These are phyloP conservation scores for Cladochytrium tenue DNA, from an alignment of 371 early-diverging fungal species.

Conservation along the genomic window DNA sequence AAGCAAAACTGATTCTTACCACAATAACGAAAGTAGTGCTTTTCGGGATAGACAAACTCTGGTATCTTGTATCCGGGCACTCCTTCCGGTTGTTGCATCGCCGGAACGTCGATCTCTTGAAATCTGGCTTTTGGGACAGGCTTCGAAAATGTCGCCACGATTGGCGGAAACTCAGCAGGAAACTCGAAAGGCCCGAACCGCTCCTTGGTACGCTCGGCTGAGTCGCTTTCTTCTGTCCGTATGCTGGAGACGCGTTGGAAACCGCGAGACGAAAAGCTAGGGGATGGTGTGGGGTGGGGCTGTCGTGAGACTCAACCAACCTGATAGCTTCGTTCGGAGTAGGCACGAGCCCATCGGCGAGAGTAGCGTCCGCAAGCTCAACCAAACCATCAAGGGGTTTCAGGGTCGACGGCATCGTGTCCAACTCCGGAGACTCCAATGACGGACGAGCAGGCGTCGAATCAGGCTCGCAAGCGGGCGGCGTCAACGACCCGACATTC, in stretches of 20 bases:
- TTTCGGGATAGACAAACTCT: slow-evolving; percentile 16
- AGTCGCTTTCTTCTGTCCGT: too few relatives aligned
- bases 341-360: background rate
- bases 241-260: too few relatives aligned
- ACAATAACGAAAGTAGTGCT: slow-evolving; percentile 36
- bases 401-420: background rate
- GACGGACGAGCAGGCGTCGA: slow-evolving; percentile 12
- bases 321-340: background rate
- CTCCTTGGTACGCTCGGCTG: background rate
- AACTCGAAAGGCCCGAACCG: background rate
- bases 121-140: slow-evolving; percentile 21
- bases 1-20: slow-evolving; percentile 17
- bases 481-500: too few relatives aligned
- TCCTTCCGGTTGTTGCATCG: background rate
- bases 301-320: background rate
- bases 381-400: slow-evolving; percentile 24
- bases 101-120: background rate
- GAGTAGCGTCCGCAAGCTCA: slow-evolving; percentile 15
- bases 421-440: background rate
- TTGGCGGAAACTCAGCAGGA: background rate
- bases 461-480: too few relatives aligned
- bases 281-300: background rate
- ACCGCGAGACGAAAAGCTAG: background rate
- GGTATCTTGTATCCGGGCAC: slow-evolving; percentile 6
- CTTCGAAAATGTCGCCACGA: slow-evolving; percentile 15